A percentile compares a stretch with the other conserved stretches of the same genome.
These are phyloP conservation scores for Stropharia rugosoannulata DNA, from an alignment of 768 basidiomycete genomes.

Conservation along the genomic window DNA sequence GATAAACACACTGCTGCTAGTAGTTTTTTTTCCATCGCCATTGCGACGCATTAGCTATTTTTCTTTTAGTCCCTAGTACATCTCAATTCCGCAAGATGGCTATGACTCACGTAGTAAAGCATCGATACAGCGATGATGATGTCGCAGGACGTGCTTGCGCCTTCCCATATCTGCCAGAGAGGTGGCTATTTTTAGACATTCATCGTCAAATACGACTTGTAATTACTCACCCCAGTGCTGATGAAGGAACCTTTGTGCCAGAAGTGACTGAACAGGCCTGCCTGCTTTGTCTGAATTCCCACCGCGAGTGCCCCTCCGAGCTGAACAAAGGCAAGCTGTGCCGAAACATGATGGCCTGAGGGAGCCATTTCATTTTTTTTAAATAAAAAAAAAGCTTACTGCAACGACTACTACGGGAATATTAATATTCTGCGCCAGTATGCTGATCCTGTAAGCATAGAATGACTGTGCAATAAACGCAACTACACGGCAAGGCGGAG, in stretches of 20 bases:
- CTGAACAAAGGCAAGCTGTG: constrained; percentile 10
- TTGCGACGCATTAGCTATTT: constrained; percentile 6
- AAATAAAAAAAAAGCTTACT: neutral
- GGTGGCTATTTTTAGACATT: neutral
- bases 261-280: constrained; percentile 11
- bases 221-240: constrained; percentile 10
- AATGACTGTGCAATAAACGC: constrained; percentile 13
- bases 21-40: constrained; percentile 1
- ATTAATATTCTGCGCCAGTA: constrained; percentile 4
- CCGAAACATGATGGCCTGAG: neutral
- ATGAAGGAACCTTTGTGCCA: constrained; percentile 6
- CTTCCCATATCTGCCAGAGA: constrained; percentile 13
- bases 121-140: constrained; percentile 14
- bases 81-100: neutral
- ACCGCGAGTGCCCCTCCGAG: constrained; percentile 13
- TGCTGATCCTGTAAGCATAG: constrained; percentile 13
- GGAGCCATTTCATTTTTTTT: neutral
- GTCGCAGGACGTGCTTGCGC: constrained; percentile 13
- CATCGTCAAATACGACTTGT: neutral
- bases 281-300: constrained; percentile 13
- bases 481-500: constrained; percentile 1
- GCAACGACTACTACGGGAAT: neutral
- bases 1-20: neutral
- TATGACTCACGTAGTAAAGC: constrained; percentile 11
- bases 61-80: no score